A percentile compares a stretch with the other conserved stretches of the same genome.
Conservation (phyloP, 768 basidiomycete genomes). For the Gelatoporia subvermispora region DNA sequence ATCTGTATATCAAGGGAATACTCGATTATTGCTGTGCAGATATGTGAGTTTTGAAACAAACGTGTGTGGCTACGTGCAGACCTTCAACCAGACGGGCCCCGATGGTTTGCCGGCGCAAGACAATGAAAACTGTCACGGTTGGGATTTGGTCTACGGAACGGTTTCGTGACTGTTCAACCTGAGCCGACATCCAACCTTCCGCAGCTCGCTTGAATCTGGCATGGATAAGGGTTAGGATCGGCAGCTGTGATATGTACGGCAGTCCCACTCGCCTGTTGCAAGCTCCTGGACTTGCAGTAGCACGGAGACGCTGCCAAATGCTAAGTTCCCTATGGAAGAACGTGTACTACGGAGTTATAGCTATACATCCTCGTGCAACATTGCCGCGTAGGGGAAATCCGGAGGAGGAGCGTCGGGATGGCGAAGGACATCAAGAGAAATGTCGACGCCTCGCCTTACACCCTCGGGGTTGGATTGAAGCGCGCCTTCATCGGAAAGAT, state of each 20-base stretch:
- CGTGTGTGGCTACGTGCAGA: constrained; percentile 7
- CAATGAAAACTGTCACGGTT: constrained; percentile 33
- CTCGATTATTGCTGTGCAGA: constrained; percentile 28
- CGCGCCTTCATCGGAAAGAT: constrained; percentile 33
- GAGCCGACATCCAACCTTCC: constrained; percentile 30
- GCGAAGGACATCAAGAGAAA: constrained; percentile 26
- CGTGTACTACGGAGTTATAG: background rate
- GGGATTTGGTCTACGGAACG: constrained; percentile 32
- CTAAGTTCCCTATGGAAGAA: constrained; percentile 9
- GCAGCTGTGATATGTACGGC: no score
- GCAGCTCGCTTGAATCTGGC: constrained; percentile 29
- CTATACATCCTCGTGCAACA: constrained; percentile 32
- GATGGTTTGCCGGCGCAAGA: constrained; percentile 33
- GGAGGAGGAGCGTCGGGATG: constrained; percentile 26
- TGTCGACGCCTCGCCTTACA: constrained; percentile 28
- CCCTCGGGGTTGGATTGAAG: constrained; percentile 31
- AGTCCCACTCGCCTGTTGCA: constrained; percentile 16
- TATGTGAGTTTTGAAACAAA: background rate
- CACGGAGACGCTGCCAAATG: constrained; percentile 29
- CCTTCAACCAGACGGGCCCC: constrained; percentile 35
- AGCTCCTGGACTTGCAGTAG: constrained; percentile 31
- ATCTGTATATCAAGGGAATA: constrained; percentile 34
- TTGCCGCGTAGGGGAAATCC: constrained; percentile 32
- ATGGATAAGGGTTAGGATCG: no score
- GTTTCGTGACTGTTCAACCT: constrained; percentile 31